Evolutionary conservation across 306 rosid genomes (phyloP).

Genomic region (Inga oerstediana): DNA sequence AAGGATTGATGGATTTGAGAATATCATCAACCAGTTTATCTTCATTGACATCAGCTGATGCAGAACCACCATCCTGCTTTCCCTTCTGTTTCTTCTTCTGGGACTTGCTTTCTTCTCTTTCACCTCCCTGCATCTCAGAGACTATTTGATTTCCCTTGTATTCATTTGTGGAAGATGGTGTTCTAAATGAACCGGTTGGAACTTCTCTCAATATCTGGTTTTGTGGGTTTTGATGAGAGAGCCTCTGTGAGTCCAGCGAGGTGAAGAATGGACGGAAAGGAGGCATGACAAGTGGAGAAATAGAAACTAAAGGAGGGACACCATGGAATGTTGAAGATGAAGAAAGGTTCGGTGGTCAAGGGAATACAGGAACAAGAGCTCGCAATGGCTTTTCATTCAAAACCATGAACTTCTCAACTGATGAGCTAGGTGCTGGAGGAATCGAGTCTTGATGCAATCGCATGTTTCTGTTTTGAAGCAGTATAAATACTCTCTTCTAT

Average conservation of each 20-base stretch:
- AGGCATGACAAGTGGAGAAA: constrained; percentile 67
- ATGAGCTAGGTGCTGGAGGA: constrained; percentile 42
- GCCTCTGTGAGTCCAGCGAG: constrained; percentile 55
- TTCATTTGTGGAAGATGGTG: constrained; percentile 52
- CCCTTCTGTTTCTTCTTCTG: constrained; percentile 4
- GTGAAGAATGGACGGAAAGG: constrained; percentile 70
- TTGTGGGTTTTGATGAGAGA: constrained; percentile 47
- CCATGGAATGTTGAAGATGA: constrained; percentile 65
- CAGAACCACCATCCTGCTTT: constrained; percentile 23
- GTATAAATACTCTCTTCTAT: too few relatives aligned
- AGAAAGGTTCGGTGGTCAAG: constrained; percentile 61
- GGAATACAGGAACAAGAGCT: constrained; percentile 75
- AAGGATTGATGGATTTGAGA: constrained; percentile 48
- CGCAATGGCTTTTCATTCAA: constrained; percentile 76
- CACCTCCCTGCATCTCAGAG: constrained; percentile 11
- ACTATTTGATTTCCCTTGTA: constrained; percentile 16
- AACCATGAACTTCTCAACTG: constrained; percentile 79
- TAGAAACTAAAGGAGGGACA: constrained; percentile 79
- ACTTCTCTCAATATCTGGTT: constrained; percentile 45
- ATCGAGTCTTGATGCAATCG: constrained; percentile 56
- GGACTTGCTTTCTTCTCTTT: constrained; percentile 33
- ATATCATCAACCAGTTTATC: constrained; percentile 54
- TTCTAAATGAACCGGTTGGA: constrained; percentile 70
- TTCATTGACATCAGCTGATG: constrained; percentile 41
- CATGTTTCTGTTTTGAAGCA: constrained; percentile 41